Percentiles rank a stretch among this genome's conserved stretches.
Conservation (phyloP, 1,284 basidiomycete species). For the Rhizoctonia solani region DNA sequence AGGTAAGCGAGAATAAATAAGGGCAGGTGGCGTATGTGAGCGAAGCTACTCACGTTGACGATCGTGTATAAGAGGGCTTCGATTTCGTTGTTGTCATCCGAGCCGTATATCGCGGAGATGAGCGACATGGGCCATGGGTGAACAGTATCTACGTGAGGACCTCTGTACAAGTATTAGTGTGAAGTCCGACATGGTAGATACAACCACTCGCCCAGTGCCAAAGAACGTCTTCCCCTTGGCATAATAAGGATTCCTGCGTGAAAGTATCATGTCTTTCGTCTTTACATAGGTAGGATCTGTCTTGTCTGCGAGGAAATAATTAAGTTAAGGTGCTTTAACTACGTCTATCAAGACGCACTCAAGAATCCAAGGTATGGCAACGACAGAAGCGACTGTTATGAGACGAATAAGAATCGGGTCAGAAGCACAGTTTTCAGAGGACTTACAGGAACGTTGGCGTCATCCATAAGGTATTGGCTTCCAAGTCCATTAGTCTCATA, state of each 20-base stretch:
- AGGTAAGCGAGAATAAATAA: constrained; percentile 29
- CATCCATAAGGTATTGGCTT: constrained; percentile 75
- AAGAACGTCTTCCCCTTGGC: constrained; percentile 64
- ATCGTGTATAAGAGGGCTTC: constrained; percentile 61
- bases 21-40: constrained; percentile 3
- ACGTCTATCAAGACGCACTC: constrained; percentile 36
- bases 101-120: constrained; percentile 71
- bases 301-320: constrained; percentile 47
- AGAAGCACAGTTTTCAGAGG: neutral
- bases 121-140: constrained; percentile 83
- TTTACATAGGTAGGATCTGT: constrained; percentile 60
- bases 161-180: constrained; percentile 49
- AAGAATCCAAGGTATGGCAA: constrained; percentile 78
- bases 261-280: constrained; percentile 65
- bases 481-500: constrained; percentile 78
- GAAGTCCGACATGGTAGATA: neutral
- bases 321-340: neutral
- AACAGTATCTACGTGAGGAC: constrained; percentile 72
- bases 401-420: neutral
- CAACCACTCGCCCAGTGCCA: constrained; percentile 61
- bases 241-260: constrained; percentile 69
- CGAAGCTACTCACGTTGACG: constrained; percentile 58
- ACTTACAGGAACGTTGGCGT: constrained; percentile 77
- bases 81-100: constrained; percentile 71
- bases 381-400: constrained; percentile 65